These are phyloP conservation scores for Byssothecium circinans DNA, from an alignment of 2,329 filamentous ascomycete genomes.

Conservation along the genomic window DNA sequence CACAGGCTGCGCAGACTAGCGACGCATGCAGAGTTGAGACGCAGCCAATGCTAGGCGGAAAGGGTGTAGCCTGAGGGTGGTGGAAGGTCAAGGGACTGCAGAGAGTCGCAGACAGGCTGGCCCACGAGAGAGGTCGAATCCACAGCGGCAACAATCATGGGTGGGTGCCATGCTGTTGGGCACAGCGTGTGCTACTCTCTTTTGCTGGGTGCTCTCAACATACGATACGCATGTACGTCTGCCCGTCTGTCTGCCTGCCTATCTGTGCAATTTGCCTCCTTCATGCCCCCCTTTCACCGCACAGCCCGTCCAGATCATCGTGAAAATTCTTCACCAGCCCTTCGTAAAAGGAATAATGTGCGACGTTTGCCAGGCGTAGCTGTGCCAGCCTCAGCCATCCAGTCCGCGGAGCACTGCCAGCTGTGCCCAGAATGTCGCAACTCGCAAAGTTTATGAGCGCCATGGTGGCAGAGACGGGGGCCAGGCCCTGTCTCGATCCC, in stretches of 20 bases:
- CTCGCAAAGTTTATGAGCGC: constrained; percentile 9
- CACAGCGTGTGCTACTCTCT: neutral
- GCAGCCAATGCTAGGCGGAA: neutral
- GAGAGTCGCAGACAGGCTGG: no score
- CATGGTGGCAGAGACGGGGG: constrained; percentile 4
- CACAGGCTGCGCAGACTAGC: neutral
- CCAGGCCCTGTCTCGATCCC: constrained; percentile 13
- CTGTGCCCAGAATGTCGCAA: constrained; percentile 9
- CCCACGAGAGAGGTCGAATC: neutral
- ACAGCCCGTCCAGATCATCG: neutral
- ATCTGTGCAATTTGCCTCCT: constrained; percentile 1
- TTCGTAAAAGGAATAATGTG: neutral
- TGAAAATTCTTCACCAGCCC: neutral
- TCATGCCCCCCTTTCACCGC: neutral
- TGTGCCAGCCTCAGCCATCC: neutral
- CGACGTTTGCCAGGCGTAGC: neutral
- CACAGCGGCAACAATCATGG: neutral
- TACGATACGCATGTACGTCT: neutral
- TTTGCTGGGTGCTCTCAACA: neutral
- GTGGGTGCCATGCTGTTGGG: neutral
- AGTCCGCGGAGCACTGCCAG: constrained; percentile 7
- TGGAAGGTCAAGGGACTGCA: neutral
- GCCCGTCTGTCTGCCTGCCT: no score
- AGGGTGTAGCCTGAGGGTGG: no score
- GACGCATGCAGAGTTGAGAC: neutral